Evolutionary conservation across 441 rosid genomes (phyloP), one percentile per base, ranked within the genome.

Genomic region (Caryocar brasiliense): DNA sequence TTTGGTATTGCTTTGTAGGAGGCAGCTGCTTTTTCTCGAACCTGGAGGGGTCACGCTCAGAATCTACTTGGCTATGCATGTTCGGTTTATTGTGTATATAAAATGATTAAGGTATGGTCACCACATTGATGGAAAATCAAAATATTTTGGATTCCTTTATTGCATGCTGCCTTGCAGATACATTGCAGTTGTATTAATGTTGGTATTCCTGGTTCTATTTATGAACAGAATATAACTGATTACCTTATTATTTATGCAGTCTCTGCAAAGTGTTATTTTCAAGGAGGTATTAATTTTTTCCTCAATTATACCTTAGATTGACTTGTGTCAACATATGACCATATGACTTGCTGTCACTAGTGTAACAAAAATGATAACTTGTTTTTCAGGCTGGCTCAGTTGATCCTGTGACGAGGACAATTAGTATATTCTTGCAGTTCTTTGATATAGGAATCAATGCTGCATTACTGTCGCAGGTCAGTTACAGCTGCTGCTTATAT

Each of bases 31-130:
- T 93, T 73, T 74, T 93, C 97, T 68, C 86, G 95, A 50, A 93
- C 96, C 51, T 93, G 97, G 99, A 82, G 72, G 74, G 97, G 97
- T 44, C 97, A 89, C 81, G 71, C 89, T 91, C 97, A 91, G 74
- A 85, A 91, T 71, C 67, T 87, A 37, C 98, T 92, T 74, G 98
- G 98, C 48, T 92, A 87, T 77, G 98, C 89, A 10, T 84, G 88
- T 64, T 93, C 99, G 34, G 50, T 84, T 19, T 93, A 93, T 64
- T 93, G 91, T 78, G 97, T 93, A 30, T 93, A 93, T 76, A 93
- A 93, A 73, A 89, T 93, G 99, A 72, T 93, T 43, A 93, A 93
- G 95, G 99, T 92, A 71, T 59, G 36, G 55, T 12, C 18, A 24
- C 21, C 43, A 7, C 21, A 59, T 47, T 53, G 45, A 29, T 24